Evolutionary conservation across 208 protist genomes (phyloP), one percentile per base, ranked within the genome.

Genomic region (Wallacemonas sp.): DNA sequence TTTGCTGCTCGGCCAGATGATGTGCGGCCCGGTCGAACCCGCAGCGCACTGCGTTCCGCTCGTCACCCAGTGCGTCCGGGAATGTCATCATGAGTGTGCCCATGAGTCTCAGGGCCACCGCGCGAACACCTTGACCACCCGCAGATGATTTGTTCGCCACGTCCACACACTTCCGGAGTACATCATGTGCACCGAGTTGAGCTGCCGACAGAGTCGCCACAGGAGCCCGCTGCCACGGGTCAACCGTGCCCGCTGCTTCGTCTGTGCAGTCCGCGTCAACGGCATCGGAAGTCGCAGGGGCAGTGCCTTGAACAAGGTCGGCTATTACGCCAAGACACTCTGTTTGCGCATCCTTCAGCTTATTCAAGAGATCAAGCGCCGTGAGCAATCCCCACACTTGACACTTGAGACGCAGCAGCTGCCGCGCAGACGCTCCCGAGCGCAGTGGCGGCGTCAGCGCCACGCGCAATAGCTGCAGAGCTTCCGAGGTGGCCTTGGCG

Each of bases 251-350:
- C n/a, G n/a, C n/a, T n/a, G n/a, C 50, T 1, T 57, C 38, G 15
- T 53, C 38, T 3, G n/a, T 9, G 26, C 26, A 19, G 24, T 55
- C 53, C 10, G 58, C 60, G 36, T 63, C 66, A 27, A 1, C 45
- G 17, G 13, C 8, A 4, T 24, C 38, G 17, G 33, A 44, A 32
- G 63, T 12, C 9, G 9, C 44, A 9, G 32, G 26, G 32, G 8
- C 48, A 22, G 19, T 19, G 17, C 6, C 15, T 21, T 26, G 50
- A 21, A 79, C 9, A 12, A 87, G 13, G 22, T 30, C 63, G 26
- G 26, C 27, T 50, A 87, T 19, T 19, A 83, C 59, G 32, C 52
- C 32, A 37, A 83, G 45, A 38, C 72, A 67, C 52, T 77, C 78
- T 24, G 70, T 30, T 38, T 79, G 81, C 36, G 54, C 39, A 37